Base-by-base conservation (phyloP, 768 basidiomycete species). In the Tricholoma hemisulphureum region DNA sequence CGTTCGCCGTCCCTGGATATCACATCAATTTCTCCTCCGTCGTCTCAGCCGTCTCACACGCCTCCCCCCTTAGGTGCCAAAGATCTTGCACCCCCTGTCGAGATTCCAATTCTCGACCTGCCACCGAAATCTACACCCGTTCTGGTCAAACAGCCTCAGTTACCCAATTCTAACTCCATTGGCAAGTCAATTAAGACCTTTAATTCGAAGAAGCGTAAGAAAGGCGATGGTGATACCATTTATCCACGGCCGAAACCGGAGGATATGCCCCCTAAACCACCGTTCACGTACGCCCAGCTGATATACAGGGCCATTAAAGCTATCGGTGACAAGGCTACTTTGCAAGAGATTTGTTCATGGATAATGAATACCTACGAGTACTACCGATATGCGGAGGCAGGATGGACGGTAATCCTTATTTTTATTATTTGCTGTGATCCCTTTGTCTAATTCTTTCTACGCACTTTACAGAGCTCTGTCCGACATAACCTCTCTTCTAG, bases 401-500 rank as follows among this genome's bases (percentile, higher is more conserved):
- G 92, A 43, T 98, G 95, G 95, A 93, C 93, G 89, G 93, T 93
- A 61, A 66, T 85, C 77, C 49, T 61, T 54, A 55, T 46, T 34
- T 52, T 62, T 14, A 3, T 24, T 49, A 26, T 59, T 24, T 60
- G 43, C 28, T 56, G 53, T 55, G 9, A 51, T 31, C 46, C 52
- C 10, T 32, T 50, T 20, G 53, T 51, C 35, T 60, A 60, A 58
- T n/a, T n/a, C n/a, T n/a, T n/a, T n/a, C 66, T 53, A 45, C 34
- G 16, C 28, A 23, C n/a, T 34, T 35, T 53, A 31, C 67, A 94
- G 92, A 94, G 91, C 65, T 96, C 96, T 28, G 89, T 98, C 46
- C 89, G 95, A 20, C 95, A 98, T 67, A 95, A 95, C 69, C 74
- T 99, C n/a, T 95, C 95, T 1, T 92, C 93, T 10, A 88, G 89